Conservation (phyloP, 1,139 yeast genomes). For the Eremothecium gossypii region DNA sequence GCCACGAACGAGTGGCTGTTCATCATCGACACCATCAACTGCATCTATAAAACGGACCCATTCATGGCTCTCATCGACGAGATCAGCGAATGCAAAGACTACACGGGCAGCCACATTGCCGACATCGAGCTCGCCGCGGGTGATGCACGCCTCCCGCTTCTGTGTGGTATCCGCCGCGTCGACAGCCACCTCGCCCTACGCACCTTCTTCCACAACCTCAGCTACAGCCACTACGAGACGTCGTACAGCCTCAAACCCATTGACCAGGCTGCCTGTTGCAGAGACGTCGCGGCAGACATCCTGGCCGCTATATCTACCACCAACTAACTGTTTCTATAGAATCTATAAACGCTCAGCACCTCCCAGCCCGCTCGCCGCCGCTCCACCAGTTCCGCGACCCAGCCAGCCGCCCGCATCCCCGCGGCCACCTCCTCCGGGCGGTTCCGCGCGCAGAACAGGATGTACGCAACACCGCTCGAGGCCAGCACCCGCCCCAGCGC, state of each 20-base stretch:
- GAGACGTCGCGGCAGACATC: slow-evolving; percentile 50
- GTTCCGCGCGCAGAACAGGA: slow-evolving; percentile 79
- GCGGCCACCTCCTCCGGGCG: slow-evolving; percentile 54
- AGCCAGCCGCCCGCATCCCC: slow-evolving; percentile 41
- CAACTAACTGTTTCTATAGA: slow-evolving; percentile 24
- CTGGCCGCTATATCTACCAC: slow-evolving; percentile 22
- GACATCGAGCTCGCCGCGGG: slow-evolving; percentile 11
- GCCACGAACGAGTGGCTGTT: slow-evolving; percentile 74
- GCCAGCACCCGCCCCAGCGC: slow-evolving; percentile 42
- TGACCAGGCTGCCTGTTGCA: slow-evolving; percentile 42
- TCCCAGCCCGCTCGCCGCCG: slow-evolving; percentile 93
- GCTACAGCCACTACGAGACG: slow-evolving; percentile 66
- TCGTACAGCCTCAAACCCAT: slow-evolving; percentile 47
- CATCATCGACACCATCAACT: slow-evolving; percentile 61
- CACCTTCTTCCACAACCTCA: slow-evolving; percentile 60
- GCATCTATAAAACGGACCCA: slow-evolving; percentile 37
- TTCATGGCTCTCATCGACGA: slow-evolving; percentile 40
- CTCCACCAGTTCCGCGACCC: slow-evolving; percentile 46
- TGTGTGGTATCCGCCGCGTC: slow-evolving; percentile 38
- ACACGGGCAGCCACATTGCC: slow-evolving; percentile 11
- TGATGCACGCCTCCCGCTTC: slow-evolving; percentile 35
- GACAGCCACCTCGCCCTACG: slow-evolving; percentile 39
- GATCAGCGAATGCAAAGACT: slow-evolving; percentile 38
- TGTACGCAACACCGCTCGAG: slow-evolving; percentile 63
- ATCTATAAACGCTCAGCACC: slow-evolving; percentile 64